Percentiles rank a stretch among this genome's conserved stretches.
phyloP scores from a whole-genome alignment of 805 yeast species.

The Metschnikowia amazonensis region DNA sequence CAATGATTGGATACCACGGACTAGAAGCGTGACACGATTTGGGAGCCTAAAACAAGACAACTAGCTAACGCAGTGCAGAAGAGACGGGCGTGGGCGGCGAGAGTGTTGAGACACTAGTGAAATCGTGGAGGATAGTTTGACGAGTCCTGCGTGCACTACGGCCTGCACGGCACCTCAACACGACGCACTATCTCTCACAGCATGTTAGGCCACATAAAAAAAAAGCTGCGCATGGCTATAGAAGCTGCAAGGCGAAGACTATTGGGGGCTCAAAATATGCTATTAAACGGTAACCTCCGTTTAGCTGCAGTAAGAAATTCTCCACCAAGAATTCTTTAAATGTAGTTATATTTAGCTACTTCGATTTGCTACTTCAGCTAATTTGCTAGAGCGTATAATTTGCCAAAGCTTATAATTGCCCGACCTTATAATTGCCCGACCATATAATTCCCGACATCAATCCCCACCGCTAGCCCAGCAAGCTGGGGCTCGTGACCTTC shows the following conservation, averaged over 20 bases:
- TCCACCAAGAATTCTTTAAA: no score
- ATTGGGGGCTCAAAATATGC: neutral
- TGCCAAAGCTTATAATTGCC: no score
- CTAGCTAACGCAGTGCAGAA: neutral
- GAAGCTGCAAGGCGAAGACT: neutral
- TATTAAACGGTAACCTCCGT: no score
- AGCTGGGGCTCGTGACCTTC: no score
- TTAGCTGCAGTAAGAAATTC: no score
- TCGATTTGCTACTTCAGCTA: no score
- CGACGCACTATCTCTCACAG: neutral
- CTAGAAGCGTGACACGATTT: neutral
- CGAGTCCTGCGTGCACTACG: slow-evolving; percentile 4
- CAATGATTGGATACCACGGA: neutral
- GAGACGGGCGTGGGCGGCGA: neutral
- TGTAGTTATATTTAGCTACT: no score
- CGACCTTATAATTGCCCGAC: no score
- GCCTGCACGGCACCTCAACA: slow-evolving; percentile 2
- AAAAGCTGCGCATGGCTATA: neutral
- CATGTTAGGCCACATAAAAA: neutral
- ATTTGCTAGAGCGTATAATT: no score
- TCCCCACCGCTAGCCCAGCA: no score
- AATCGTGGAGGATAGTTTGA: slow-evolving; percentile 2
- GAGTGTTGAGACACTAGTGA: neutral
- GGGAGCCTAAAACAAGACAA: neutral
- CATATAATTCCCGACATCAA: no score